Conservation (phyloP, 2,329 filamentous ascomycete species). For the Fusarium oxysporum region DNA sequence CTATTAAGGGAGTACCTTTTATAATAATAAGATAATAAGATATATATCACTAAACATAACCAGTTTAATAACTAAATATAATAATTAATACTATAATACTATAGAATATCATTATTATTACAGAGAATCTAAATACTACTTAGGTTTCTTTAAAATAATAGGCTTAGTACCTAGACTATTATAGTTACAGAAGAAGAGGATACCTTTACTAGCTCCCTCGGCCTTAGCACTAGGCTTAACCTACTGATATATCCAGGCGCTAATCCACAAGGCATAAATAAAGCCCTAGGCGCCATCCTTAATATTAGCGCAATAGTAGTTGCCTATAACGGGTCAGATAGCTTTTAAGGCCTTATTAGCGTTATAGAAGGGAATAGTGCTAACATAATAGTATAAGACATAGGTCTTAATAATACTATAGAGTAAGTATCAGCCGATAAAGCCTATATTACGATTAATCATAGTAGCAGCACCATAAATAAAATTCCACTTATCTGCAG, state of each 20-base stretch:
- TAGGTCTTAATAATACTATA: constrained; percentile 98
- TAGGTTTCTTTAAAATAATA: background rate
- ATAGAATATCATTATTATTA: too few species aligned
- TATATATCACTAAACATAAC: too few species aligned
- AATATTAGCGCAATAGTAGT: constrained; percentile 89
- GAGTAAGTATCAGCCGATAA: constrained; percentile 88
- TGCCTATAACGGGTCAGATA: constrained; percentile 94
- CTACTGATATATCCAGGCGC: constrained; percentile 92
- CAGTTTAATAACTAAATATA: too few species aligned
- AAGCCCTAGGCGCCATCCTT: constrained; percentile 84
- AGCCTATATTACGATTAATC: constrained; percentile 97
- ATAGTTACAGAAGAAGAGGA: constrained; percentile 94
- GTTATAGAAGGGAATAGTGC: constrained; percentile 95
- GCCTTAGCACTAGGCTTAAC: constrained; percentile 91
- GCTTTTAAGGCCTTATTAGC: constrained; percentile 94
- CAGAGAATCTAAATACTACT: too few species aligned
- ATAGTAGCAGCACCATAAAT: constrained; percentile 93
- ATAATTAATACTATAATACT: too few species aligned
- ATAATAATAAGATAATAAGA: too few species aligned
- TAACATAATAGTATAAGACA: constrained; percentile 97
- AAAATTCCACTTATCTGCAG: constrained; percentile 87
- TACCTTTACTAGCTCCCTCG: constrained; percentile 81
- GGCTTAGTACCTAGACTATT: constrained; percentile 79
- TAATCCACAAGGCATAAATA: constrained; percentile 83
- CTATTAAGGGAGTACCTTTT: too few species aligned